Evolutionary conservation across 805 yeast genomes (phyloP), one percentile per base, ranked within the genome.

Genomic region (Suhomyces sp.): DNA sequence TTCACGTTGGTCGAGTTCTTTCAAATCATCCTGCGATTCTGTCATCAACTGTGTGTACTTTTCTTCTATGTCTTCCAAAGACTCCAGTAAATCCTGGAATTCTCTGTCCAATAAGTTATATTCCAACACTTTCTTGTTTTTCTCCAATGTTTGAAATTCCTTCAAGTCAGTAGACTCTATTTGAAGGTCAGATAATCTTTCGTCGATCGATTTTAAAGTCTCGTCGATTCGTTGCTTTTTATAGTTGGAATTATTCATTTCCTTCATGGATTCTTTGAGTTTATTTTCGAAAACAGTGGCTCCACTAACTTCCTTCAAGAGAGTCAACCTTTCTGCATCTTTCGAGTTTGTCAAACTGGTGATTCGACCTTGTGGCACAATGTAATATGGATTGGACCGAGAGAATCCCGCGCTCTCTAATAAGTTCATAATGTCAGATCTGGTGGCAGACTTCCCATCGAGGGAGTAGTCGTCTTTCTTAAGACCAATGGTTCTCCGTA

Each of bases 281-380:
- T 86, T 85, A 24, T 73, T 66, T 52, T 93, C 98, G 63, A 91
- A 93, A 3, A 90, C 84, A 40, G 80, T 82, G 1, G 98, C 96
- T 13, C 98, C 98, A 19, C 96, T 93, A 21, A 91, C 96, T 51
- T 88, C 96, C 47, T 91, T 88, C 47, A 93, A 65, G 25, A 90
- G 63, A 22, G 76, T 72, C 33, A 91, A 68, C 42, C 97, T 75
- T 53, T 90, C 96, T 3, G 76, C 53, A 53, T 88, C 96, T 48
- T 85, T 85, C 0, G 96, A 91, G 53, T 88, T 88, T 0, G 98
- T 91, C 40, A 93, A 68, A 0, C 85, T 73, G 1, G 96, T 83
- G 48, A 93, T 87, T 48, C 86, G 73, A 14, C 98, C 98, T 60
- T 93, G 98, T 0, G 98, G 98, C 4, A 93, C 98, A 47, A 93